Conservation (phyloP, 2,329 filamentous ascomycete species). For the Neospermospora avenae region DNA sequence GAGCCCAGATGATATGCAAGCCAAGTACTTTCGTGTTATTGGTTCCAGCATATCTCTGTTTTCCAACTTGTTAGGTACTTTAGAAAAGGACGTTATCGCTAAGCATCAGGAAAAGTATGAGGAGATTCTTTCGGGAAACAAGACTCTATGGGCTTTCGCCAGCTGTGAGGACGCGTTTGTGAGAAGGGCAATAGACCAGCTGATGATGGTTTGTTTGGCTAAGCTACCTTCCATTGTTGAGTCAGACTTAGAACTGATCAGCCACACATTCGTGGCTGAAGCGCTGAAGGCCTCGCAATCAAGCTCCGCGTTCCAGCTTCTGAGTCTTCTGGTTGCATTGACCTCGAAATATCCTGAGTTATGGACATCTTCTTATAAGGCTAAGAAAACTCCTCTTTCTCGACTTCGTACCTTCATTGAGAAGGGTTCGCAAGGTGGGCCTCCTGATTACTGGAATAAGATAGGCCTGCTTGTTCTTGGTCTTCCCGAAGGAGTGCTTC, state of each 20-base stretch:
- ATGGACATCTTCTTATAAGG: slow-evolving; percentile 63
- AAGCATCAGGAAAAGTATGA: slow-evolving; percentile 63
- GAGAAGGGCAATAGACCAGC: slow-evolving; percentile 49
- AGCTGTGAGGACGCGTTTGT: slow-evolving; percentile 57
- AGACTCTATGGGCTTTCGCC: slow-evolving; percentile 60
- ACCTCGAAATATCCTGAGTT: slow-evolving; percentile 63
- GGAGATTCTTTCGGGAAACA: slow-evolving; percentile 61
- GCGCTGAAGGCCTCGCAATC: slow-evolving; percentile 69
- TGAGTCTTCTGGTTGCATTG: slow-evolving; percentile 63
- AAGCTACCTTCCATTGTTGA: slow-evolving; percentile 46
- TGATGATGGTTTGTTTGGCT: slow-evolving; percentile 49
- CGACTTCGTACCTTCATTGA: slow-evolving; percentile 71
- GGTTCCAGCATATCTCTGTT: slow-evolving; percentile 54
- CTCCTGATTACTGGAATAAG: slow-evolving; percentile 68
- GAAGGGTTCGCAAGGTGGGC: slow-evolving; percentile 79
- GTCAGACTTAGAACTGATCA: slow-evolving; percentile 48
- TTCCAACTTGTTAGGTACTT: slow-evolving; percentile 48
- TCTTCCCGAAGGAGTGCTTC: slow-evolving; percentile 54
- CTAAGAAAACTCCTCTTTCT: slow-evolving; percentile 51
- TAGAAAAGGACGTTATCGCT: slow-evolving; percentile 50
- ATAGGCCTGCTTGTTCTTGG: slow-evolving; percentile 57
- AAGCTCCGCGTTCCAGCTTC: slow-evolving; percentile 70
- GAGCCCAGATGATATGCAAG: slow-evolving; percentile 77
- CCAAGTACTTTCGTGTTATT: slow-evolving; percentile 78
- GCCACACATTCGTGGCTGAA: slow-evolving; percentile 64